These are phyloP conservation scores for Aulographum hederae DNA, from an alignment of 2,329 filamentous ascomycete genomes.

Conservation along the genomic window DNA sequence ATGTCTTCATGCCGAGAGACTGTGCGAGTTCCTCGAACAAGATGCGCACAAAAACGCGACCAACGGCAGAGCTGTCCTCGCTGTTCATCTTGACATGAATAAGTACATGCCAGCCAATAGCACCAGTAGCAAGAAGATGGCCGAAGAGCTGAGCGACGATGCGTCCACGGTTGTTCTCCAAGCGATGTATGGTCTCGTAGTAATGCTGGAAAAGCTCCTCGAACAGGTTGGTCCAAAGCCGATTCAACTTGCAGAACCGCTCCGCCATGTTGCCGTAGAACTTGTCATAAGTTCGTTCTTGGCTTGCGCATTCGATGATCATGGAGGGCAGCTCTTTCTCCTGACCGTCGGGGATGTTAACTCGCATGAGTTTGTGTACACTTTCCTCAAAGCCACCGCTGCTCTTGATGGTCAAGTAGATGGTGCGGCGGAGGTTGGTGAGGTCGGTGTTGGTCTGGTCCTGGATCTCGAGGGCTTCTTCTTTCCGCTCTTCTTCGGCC, in stretches of 20 bases:
- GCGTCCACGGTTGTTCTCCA: constrained; percentile 84
- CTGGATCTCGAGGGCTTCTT: constrained; percentile 84
- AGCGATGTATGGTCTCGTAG: constrained; percentile 93
- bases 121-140: constrained; percentile 72
- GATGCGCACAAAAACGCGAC: constrained; percentile 97
- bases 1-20: constrained; percentile 64
- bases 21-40: constrained; percentile 84
- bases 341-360: constrained; percentile 70
- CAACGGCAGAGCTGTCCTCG: constrained; percentile 90
- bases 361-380: constrained; percentile 81
- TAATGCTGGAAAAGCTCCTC: constrained; percentile 81
- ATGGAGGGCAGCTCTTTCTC: constrained; percentile 87
- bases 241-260: constrained; percentile 87
- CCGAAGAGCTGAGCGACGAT: constrained; percentile 94
- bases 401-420: constrained; percentile 96
- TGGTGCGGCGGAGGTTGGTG: constrained; percentile 80
- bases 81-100: constrained; percentile 79
- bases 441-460: constrained; percentile 94
- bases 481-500: constrained; percentile 60
- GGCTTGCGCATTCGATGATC: constrained; percentile 92
- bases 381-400: constrained; percentile 93
- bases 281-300: constrained; percentile 93
- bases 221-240: constrained; percentile 85
- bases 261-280: constrained; percentile 93
- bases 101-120: constrained; percentile 81